These are phyloP conservation scores for Eimeria sp. DNA, from an alignment of 169 alveolate species.

Conservation along the genomic window DNA sequence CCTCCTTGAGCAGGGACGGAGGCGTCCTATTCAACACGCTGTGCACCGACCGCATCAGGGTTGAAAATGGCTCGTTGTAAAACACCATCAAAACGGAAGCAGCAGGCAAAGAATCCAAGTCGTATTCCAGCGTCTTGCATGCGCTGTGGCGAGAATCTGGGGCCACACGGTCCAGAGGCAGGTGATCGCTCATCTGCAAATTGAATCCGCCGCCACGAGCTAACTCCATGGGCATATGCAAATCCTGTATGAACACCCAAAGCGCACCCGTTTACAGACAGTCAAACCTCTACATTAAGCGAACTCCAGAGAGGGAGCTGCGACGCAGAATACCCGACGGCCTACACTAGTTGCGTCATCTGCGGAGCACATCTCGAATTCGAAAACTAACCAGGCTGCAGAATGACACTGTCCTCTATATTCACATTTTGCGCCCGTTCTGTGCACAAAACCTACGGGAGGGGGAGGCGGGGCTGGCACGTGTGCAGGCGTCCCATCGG, in stretches of 20 bases:
- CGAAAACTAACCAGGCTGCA: neutral
- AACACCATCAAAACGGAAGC: conserved; percentile 87
- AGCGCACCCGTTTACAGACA: neutral
- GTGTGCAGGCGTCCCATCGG: conserved; percentile 76
- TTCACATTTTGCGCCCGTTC: neutral
- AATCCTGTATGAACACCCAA: conserved; percentile 30
- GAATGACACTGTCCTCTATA: neutral
- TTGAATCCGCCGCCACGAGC: conserved; percentile 88
- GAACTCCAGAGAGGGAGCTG: neutral
- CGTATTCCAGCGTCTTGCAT: conserved; percentile 71
- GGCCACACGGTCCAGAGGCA: conserved; percentile 86
- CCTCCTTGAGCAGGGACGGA: conserved; percentile 85
- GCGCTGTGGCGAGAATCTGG: conserved; percentile 83
- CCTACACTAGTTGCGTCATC: too few species aligned
- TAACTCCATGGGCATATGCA: conserved; percentile 83
- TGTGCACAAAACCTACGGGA: neutral
- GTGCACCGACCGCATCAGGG: conserved; percentile 88
- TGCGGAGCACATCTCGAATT: neutral
- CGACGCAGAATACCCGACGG: neutral
- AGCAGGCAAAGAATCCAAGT: conserved; percentile 78
- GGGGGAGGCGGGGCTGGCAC: conserved; percentile 77
- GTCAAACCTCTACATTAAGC: neutral
- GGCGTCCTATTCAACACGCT: conserved; percentile 87
- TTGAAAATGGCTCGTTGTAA: conserved; percentile 87
- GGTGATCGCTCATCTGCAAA: conserved; percentile 84